Percentiles rank a stretch among this genome's conserved stretches.
phyloP scores from a whole-genome alignment of 139 green algal species.

The Protoeuglena noctilucae region DNA sequence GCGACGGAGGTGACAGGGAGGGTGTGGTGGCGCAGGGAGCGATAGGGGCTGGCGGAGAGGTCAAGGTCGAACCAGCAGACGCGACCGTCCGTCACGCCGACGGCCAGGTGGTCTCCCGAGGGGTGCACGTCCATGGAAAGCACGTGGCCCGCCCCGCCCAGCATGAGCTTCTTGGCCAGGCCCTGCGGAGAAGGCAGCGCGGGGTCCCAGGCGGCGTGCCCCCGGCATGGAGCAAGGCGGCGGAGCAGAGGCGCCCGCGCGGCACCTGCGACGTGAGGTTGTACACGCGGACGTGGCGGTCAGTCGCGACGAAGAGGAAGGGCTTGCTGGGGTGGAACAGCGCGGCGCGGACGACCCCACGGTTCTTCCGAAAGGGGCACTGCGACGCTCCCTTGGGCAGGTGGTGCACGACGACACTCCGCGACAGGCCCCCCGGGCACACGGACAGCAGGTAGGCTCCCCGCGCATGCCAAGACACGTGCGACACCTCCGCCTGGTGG shows the following conservation, averaged over 20 bases:
- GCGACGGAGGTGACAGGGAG: constrained; percentile 20
- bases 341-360: constrained; percentile 53
- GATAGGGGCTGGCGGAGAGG: constrained; percentile 82
- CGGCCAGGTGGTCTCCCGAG: constrained; percentile 75
- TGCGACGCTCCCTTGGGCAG: constrained; percentile 48
- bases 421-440: constrained; percentile 53
- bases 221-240: too few relatives aligned
- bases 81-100: constrained; percentile 67
- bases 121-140: constrained; percentile 73
- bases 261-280: constrained; percentile 77
- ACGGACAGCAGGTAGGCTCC: constrained; percentile 86
- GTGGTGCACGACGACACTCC: constrained; percentile 89
- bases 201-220: too few relatives aligned
- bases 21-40: background rate
- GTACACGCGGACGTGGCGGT: constrained; percentile 70
- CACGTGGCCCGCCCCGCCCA: constrained; percentile 51
- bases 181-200: constrained; percentile 38
- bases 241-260: background rate
- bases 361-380: constrained; percentile 86
- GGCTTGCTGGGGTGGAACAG: constrained; percentile 80
- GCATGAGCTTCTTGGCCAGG: constrained; percentile 78
- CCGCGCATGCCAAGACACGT: constrained; percentile 66
- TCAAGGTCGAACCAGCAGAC: constrained; percentile 93
- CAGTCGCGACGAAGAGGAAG: constrained; percentile 87
- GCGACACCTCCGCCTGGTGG: constrained; percentile 25